These are phyloP conservation scores for Hyaloraphidium curvatum DNA, from an alignment of 192 early-diverging fungal species.

Conservation along the genomic window DNA sequence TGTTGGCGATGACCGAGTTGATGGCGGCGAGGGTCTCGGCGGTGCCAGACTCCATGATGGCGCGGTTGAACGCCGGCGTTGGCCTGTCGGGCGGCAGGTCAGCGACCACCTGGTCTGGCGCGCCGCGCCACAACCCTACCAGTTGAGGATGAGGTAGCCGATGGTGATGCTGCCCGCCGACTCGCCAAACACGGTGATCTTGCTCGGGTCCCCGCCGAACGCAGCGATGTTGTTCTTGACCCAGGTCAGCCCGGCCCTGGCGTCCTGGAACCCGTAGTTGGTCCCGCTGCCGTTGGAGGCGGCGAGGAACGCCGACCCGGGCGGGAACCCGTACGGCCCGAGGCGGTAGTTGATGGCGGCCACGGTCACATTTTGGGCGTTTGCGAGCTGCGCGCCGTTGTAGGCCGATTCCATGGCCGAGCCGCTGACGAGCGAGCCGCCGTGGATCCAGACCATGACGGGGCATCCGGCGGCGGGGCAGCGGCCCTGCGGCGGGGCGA, in stretches of 20 bases:
- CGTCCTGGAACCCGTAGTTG: conserved; percentile 22
- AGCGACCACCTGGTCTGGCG: too few relatives aligned
- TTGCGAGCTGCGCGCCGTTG: conserved; percentile 1
- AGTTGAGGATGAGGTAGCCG: too few relatives aligned
- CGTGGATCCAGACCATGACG: conserved; percentile 20
- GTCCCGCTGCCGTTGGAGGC: background rate
- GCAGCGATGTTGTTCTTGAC: conserved; percentile 34
- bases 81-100: too few relatives aligned
- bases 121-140: too few relatives aligned
- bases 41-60: conserved; percentile 14
- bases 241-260: conserved; percentile 29
- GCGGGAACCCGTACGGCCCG: conserved; percentile 16
- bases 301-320: background rate
- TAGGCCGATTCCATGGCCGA: conserved; percentile 10
- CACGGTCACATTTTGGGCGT: conserved; percentile 7
- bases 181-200: conserved; percentile 36
- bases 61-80: conserved; percentile 18
- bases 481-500: too few relatives aligned
- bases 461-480: too few relatives aligned
- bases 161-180: too few relatives aligned
- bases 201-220: conserved; percentile 37
- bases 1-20: background rate
- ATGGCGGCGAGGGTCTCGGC: conserved; percentile 4
- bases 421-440: conserved; percentile 16
- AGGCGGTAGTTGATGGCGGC: conserved; percentile 27